Percentiles rank a stretch among this genome's conserved stretches.
phyloP scores from a whole-genome alignment of 2,329 filamentous ascomycete genomes.

The Chrysosporium keratinophilum region DNA sequence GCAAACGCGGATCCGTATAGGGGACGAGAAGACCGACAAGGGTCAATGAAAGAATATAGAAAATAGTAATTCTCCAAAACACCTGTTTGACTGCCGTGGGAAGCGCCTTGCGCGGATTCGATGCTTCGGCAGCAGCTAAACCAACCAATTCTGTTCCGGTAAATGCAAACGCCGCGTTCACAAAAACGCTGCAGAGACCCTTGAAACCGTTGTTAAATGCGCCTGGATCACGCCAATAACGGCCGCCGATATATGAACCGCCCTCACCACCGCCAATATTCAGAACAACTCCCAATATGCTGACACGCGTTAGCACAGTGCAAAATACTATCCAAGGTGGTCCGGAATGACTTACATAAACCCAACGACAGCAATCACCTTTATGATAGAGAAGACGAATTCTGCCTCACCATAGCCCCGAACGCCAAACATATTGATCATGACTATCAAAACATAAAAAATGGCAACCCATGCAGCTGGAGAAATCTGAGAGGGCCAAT shows the following conservation, averaged over 20 bases:
- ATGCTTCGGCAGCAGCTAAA: constrained; percentile 47
- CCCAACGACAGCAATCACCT: constrained; percentile 41
- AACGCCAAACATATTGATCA: constrained; percentile 50
- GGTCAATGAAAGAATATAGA: constrained; percentile 48
- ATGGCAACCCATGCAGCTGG: constrained; percentile 39
- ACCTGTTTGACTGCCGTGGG: constrained; percentile 46
- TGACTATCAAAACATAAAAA: constrained; percentile 49
- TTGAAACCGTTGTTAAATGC: constrained; percentile 49
- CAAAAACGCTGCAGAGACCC: constrained; percentile 51
- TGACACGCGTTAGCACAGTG: constrained; percentile 35
- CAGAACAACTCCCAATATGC: constrained; percentile 54
- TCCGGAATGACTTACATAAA: constrained; percentile 43
- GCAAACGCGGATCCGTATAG: constrained; percentile 50
- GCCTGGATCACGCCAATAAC: constrained; percentile 55
- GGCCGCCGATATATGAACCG: constrained; percentile 52
- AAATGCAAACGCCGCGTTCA: constrained; percentile 31
- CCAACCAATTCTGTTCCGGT: constrained; percentile 42
- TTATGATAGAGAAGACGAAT: constrained; percentile 44
- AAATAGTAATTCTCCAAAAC: constrained; percentile 47
- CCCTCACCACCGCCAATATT: constrained; percentile 56
- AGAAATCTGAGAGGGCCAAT: constrained; percentile 41
- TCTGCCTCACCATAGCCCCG: constrained; percentile 42
- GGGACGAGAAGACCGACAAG: constrained; percentile 54
- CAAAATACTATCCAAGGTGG: constrained; percentile 10
- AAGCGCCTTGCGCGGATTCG: constrained; percentile 43